Base-by-base conservation (phyloP, 306 rosid genomes). In the Morella rubra region DNA sequence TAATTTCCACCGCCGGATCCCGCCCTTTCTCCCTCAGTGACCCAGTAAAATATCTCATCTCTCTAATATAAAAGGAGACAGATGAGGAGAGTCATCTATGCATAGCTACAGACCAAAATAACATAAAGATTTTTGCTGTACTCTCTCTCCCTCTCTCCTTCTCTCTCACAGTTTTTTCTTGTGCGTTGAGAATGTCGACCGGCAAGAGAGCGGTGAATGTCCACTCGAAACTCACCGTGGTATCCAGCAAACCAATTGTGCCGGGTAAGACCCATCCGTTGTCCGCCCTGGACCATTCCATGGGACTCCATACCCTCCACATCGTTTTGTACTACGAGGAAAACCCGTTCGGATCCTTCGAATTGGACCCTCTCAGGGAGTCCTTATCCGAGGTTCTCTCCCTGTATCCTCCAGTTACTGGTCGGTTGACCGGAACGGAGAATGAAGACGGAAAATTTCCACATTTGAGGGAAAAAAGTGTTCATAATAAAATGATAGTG, bases 161-260 rank as follows among this genome's bases (percentile, higher is more conserved):
- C 14, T 1, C 50, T 49, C n/a, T 5, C 44, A 3, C 8, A 6
- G 27, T 42, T 37, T 42, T 37, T 42, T 24, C 18, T 42, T n/a
- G 13, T 4, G 11, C 6, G 15, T 4, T 3, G 16, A 51, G 18
- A 15, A 77, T 74, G 87, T 52, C 81, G 8, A 55, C n/a, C 19
- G 22, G 18, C 6, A 41, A 32, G 44, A 72, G 18, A 42, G 78
- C 81, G 53, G 96, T 90, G 55, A 82, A 13, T 2, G 14, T 77
- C 0, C 69, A 53, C 53, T 86, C 96, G 0, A 76, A 55, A 46
- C 87, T 89, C 18, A 90, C 97, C 11, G 87, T 44, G 1, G 94
- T 90, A 5, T 85, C 97, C 10, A 93, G 96, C 84, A 70, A 73
- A 47, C 96, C 94, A 0, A 49, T 73, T 60, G 52, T 54, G 18